A percentile compares a stretch with the other conserved stretches of the same genome.
phyloP scores from a whole-genome alignment of 306 rosid species.

The Senna siamea region DNA sequence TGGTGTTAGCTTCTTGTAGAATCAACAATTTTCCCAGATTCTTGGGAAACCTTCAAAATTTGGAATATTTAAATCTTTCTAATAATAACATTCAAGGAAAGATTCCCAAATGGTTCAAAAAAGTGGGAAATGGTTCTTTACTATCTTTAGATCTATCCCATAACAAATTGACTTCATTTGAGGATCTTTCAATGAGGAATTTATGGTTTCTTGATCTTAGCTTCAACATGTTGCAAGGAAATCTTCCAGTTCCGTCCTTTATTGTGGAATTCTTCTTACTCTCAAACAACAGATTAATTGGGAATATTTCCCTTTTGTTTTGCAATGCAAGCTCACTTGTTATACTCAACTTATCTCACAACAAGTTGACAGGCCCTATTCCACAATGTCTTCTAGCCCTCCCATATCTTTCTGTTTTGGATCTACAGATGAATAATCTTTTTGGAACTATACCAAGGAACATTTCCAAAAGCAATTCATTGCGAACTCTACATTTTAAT shows the following conservation, averaged over 20 bases:
- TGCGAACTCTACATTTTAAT: conserved; percentile 29
- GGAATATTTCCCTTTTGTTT: background rate
- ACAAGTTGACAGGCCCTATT: background rate
- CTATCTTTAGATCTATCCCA: background rate
- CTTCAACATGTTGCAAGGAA: background rate
- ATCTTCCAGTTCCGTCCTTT: background rate
- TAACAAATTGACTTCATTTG: background rate
- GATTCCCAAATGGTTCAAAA: conserved; percentile 39
- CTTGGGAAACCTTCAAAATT: background rate
- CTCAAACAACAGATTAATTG: background rate
- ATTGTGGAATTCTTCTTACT: background rate
- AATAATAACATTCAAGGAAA: conserved; percentile 17
- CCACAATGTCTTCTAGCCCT: conserved; percentile 3
- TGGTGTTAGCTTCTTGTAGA: too few relatives aligned
- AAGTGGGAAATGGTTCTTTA: background rate
- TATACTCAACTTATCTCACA: background rate
- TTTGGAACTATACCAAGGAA: conserved; percentile 21
- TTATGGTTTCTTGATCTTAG: background rate
- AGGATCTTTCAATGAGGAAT: background rate
- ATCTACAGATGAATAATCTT: conserved; percentile 34
- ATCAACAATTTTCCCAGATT: conserved; percentile 32
- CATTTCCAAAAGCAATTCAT: background rate
- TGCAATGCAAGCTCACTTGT: background rate
- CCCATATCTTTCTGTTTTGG: background rate
- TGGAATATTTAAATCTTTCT: conserved; percentile 1